Base-by-base conservation (phyloP, 768 basidiomycete species). In the Leccinellum luteum region DNA sequence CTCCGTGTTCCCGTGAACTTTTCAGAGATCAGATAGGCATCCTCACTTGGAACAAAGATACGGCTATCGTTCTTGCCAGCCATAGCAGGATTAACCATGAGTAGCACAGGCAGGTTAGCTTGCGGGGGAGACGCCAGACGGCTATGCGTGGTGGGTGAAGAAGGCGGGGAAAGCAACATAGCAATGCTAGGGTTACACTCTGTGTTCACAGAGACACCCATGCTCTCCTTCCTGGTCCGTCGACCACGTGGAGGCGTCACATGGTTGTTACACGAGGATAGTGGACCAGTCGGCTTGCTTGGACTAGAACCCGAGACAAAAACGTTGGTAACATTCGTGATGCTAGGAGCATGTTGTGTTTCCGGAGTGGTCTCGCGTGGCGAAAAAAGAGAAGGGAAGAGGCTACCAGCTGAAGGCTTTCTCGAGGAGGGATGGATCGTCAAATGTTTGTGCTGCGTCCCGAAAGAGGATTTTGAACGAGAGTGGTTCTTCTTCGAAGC, bases 101-200 rank as follows among this genome's bases (percentile, higher is more conserved):
- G 17, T 12, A 55, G 55, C 19, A 57, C 25, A 14, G 56, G 48
- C 1, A 32, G 23, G n/a, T 59, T 63, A n/a, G 45, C 45, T 23
- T 51, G 59, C 1, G 60, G 48, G 35, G 49, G 31, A 28, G 62
- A 14, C 31, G 53, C 43, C 28, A 48, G 51, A 30, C 55, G 55
- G 14, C 31, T 49, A 2, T 48, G 51, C 41, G 19, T 50, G 12
- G 45, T 43, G 35, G 65, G 60, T 7, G 66, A 69, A 17, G 62
- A 52, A 43, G 63, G 68, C 3, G 61, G 64, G 30, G 72, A 74
- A 34, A 69, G 56, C 5, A 72, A 32, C 64, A 65, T 64, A n/a
- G 66, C 57, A 27, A 63, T 64, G 38, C 52, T 64, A 2, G 60
- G 52, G 23, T 13, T 61, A 48, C 57, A 54, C 12, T 48, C 59